These are phyloP conservation scores for Clarireedia hainanense DNA, from an alignment of 2,329 filamentous ascomycete species.

Conservation along the genomic window DNA sequence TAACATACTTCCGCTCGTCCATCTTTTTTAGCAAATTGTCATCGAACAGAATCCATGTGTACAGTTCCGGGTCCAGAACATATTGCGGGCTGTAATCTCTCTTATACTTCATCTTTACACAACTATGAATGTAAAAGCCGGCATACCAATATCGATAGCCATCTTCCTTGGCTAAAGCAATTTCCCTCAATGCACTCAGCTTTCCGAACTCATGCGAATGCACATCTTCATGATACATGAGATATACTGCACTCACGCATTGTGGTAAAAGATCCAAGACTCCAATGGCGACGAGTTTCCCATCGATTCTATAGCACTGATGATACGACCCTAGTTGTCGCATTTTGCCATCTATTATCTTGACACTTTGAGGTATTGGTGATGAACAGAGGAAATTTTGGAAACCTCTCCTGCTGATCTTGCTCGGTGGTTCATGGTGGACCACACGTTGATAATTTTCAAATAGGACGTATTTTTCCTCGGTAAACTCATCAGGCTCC, in stretches of 20 bases:
- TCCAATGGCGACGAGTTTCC: constrained; percentile 65
- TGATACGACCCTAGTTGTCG: constrained; percentile 65
- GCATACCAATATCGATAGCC: constrained; percentile 76
- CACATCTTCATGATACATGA: constrained; percentile 71
- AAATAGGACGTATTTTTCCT: constrained; percentile 68
- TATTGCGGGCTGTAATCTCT: constrained; percentile 69
- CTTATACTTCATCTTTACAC: constrained; percentile 80
- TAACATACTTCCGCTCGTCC: constrained; percentile 24
- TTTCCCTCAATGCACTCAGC: constrained; percentile 65
- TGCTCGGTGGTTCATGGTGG: constrained; percentile 55
- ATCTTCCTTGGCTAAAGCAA: constrained; percentile 58
- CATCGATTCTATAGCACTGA: constrained; percentile 74
- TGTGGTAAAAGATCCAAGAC: constrained; percentile 71
- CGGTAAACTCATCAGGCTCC: constrained; percentile 61
- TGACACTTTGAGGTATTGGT: constrained; percentile 43
- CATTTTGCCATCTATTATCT: constrained; percentile 42
- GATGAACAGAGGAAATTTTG: constrained; percentile 67
- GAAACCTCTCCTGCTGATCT: constrained; percentile 57
- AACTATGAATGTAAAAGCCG: constrained; percentile 75
- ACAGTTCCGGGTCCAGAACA: constrained; percentile 60
- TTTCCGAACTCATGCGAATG: constrained; percentile 66
- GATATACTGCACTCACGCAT: constrained; percentile 75
- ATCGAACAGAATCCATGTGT: constrained; percentile 51
- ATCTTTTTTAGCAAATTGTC: constrained; percentile 45
- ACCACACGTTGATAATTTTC: constrained; percentile 68